A percentile compares a stretch with the other conserved stretches of the same genome.
These are phyloP conservation scores for Psilocybe tampanensis DNA, from an alignment of 768 basidiomycete species.

Conservation along the genomic window DNA sequence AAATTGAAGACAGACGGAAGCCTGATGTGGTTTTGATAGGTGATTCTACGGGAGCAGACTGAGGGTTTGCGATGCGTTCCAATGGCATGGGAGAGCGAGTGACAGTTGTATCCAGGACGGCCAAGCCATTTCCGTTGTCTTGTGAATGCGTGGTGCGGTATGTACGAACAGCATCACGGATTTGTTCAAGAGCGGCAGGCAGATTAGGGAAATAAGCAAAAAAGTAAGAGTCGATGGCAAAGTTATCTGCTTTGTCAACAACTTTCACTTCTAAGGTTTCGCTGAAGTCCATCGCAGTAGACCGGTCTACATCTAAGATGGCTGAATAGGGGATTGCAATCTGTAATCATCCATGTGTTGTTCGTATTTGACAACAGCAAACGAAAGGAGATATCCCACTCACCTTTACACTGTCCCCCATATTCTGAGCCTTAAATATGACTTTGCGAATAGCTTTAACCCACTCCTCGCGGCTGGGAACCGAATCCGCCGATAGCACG, in stretches of 20 bases:
- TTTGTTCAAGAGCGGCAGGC: conserved; percentile 74
- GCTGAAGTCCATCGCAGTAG: conserved; percentile 90
- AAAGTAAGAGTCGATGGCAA: conserved; percentile 85
- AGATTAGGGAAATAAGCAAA: conserved; percentile 94
- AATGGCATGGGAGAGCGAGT: conserved; percentile 35
- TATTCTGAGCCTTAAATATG: conserved; percentile 95
- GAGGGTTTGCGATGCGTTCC: conserved; percentile 44
- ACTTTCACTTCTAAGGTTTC: conserved; percentile 96
- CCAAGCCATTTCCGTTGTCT: conserved; percentile 34
- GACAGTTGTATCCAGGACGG: conserved; percentile 63
- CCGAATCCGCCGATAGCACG: conserved; percentile 73
- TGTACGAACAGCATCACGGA: conserved; percentile 72
- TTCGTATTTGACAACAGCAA: too few species aligned
- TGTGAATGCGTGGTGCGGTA: conserved; percentile 40
- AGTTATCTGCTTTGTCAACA: conserved; percentile 78
- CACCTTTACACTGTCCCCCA: conserved; percentile 94
- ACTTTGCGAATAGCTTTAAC: conserved; percentile 92
- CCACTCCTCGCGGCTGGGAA: conserved; percentile 91
- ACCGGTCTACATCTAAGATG: conserved; percentile 87
- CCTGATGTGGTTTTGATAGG: conserved; percentile 40
- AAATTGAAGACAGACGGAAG: conserved; percentile 66
- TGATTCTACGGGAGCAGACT: conserved; percentile 30
- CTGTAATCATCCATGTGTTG: conserved; percentile 36
- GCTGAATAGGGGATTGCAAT: conserved; percentile 94
- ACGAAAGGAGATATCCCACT: conserved; percentile 4